phyloP scores from a whole-genome alignment of 129 eudicot genomes.

The Kitagawia praeruptora region DNA sequence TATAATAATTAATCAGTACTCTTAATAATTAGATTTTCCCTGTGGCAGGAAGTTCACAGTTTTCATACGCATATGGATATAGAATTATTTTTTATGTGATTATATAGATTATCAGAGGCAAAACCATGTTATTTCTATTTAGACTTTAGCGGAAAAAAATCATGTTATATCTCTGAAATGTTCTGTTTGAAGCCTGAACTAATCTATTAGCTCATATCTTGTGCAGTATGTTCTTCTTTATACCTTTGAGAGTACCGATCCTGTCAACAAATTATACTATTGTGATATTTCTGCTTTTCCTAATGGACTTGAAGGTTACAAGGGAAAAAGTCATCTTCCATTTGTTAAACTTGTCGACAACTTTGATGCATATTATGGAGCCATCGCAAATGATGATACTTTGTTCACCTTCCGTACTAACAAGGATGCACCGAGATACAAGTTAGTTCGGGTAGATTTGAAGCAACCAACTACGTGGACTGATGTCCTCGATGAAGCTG shows the following conservation, averaged over 20 bases:
- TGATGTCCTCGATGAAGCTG: constrained; percentile 54
- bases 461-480: constrained; percentile 60
- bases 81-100: neutral
- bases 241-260: constrained; percentile 46
- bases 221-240: constrained; percentile 67
- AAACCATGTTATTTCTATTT: neutral
- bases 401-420: constrained; percentile 74
- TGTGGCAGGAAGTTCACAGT: neutral
- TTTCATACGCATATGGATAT: neutral
- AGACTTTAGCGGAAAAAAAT: neutral
- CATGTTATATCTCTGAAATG: neutral
- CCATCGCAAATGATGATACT: constrained; percentile 61
- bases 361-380: constrained; percentile 53
- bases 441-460: constrained; percentile 64
- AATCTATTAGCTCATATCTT: neutral
- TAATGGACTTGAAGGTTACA: constrained; percentile 50
- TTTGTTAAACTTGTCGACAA: constrained; percentile 65
- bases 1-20: neutral
- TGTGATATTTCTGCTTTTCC: constrained; percentile 58
- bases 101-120: neutral
- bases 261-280: constrained; percentile 65
- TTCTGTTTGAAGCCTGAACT: neutral
- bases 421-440: constrained; percentile 79
- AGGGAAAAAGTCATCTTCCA: constrained; percentile 44
- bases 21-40: neutral